Percentiles rank a stretch among this genome's conserved stretches.
Conservation (phyloP, 2,329 filamentous ascomycete species). For the Trichoderma guizhouense region DNA sequence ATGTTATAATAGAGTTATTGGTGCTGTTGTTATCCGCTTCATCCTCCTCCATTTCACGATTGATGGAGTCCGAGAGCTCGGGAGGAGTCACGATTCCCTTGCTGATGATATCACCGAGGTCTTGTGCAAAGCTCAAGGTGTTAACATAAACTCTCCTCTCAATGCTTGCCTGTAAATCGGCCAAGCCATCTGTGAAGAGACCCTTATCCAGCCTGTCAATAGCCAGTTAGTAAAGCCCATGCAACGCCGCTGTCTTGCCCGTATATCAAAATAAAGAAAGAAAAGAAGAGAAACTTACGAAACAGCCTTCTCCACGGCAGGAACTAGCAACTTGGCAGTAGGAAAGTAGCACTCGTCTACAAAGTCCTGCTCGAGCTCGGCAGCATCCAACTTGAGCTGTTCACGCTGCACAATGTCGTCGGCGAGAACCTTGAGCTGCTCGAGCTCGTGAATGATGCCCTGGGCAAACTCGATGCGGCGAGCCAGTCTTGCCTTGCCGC, state of each 20-base stretch:
- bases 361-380: slow-evolving; percentile 71
- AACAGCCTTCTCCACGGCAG: slow-evolving; percentile 76
- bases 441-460: slow-evolving; percentile 70
- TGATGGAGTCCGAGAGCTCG: slow-evolving; percentile 26
- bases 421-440: slow-evolving; percentile 68
- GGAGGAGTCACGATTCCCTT: slow-evolving; percentile 48
- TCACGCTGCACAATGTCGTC: slow-evolving; percentile 73
- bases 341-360: slow-evolving; percentile 92
- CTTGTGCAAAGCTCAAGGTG: slow-evolving; percentile 54
- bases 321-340: slow-evolving; percentile 69
- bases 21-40: slow-evolving; percentile 33
- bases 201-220: slow-evolving; percentile 59
- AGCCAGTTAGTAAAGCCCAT: slow-evolving; percentile 34
- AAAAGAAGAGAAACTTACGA: slow-evolving; percentile 54
- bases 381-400: slow-evolving; percentile 70
- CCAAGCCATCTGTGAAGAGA: slow-evolving; percentile 53
- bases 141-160: slow-evolving; percentile 56
- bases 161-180: slow-evolving; percentile 49
- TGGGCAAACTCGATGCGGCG: slow-evolving; percentile 87
- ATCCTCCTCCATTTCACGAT: slow-evolving; percentile 31
- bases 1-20: slow-evolving; percentile 48
- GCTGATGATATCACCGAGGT: slow-evolving; percentile 54
- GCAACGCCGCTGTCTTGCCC: background rate
- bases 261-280: background rate
- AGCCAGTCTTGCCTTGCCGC: slow-evolving; percentile 71